These are phyloP conservation scores for Trypanosoma brucei DNA, from an alignment of 208 protist species.

Conservation along the genomic window DNA sequence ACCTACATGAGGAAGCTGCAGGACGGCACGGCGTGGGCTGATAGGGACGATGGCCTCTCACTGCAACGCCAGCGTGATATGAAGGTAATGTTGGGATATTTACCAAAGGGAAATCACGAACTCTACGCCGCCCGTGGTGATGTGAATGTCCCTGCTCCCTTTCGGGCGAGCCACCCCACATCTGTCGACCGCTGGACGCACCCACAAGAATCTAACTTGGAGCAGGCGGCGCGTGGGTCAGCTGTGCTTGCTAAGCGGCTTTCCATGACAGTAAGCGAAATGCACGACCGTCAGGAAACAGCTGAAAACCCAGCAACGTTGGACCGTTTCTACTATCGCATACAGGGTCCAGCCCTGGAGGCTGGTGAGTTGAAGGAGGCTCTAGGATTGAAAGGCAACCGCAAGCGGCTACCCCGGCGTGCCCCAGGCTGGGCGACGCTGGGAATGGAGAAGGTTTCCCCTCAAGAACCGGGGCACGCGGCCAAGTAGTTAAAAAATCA, in stretches of 20 bases:
- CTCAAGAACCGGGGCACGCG: constrained; percentile 22
- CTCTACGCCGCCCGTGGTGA: constrained; percentile 83
- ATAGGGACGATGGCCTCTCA: constrained; percentile 84
- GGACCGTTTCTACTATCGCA: constrained; percentile 80
- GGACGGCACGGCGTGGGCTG: constrained; percentile 78
- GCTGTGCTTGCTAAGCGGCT: constrained; percentile 75
- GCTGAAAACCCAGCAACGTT: constrained; percentile 73
- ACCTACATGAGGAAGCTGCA: constrained; percentile 63
- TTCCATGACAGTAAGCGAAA: constrained; percentile 80
- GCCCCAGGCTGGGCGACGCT: constrained; percentile 72
- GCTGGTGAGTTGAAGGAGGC: constrained; percentile 85
- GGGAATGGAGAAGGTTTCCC: constrained; percentile 30
- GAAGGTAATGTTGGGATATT: constrained; percentile 84
- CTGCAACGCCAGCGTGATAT: constrained; percentile 80
- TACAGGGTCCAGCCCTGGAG: constrained; percentile 74
- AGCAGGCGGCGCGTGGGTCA: constrained; percentile 75
- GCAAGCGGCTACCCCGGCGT: constrained; percentile 39
- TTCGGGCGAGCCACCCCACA: constrained; percentile 78
- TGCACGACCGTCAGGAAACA: constrained; percentile 83
- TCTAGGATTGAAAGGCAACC: constrained; percentile 83
- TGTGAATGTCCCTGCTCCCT: constrained; percentile 74
- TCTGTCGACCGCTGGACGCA: constrained; percentile 67
- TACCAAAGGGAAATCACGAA: constrained; percentile 84
- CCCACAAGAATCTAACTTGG: constrained; percentile 75
- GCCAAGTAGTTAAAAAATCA: constrained; percentile 25